These are phyloP conservation scores for Backusella parvicylindrica DNA, from an alignment of 192 early-diverging fungal species.

Conservation along the genomic window DNA sequence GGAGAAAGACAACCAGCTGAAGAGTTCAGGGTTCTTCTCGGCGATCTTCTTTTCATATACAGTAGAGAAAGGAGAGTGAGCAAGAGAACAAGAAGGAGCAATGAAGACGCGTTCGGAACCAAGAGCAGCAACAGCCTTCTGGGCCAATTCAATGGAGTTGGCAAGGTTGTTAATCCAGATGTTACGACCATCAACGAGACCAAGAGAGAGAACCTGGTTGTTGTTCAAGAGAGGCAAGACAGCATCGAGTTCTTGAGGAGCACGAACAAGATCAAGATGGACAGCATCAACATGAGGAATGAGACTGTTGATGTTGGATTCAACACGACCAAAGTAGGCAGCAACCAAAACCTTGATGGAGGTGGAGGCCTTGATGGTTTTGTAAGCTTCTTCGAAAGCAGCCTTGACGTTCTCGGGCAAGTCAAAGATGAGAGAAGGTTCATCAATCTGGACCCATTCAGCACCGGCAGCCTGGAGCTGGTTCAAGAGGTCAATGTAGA, in stretches of 20 bases:
- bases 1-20: slow-evolving; percentile 92
- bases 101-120: slow-evolving; percentile 78
- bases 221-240: slow-evolving; percentile 58
- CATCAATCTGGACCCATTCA: slow-evolving; percentile 84
- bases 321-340: slow-evolving; percentile 92
- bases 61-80: slow-evolving; percentile 91
- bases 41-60: slow-evolving; percentile 67
- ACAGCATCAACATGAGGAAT: slow-evolving; percentile 77
- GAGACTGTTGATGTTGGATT: slow-evolving; percentile 70
- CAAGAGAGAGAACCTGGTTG: slow-evolving; percentile 80
- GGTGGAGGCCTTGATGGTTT: slow-evolving; percentile 47
- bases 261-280: slow-evolving; percentile 91
- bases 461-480: slow-evolving; percentile 75
- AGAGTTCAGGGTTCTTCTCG: slow-evolving; percentile 71
- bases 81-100: slow-evolving; percentile 87
- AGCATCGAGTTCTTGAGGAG: slow-evolving; percentile 72
- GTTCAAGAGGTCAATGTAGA: slow-evolving; percentile 73
- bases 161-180: slow-evolving; percentile 93
- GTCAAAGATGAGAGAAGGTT: slow-evolving; percentile 75
- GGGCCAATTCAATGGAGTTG: slow-evolving; percentile 62
- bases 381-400: slow-evolving; percentile 64
- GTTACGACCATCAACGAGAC: slow-evolving; percentile 95
- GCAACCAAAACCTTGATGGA: slow-evolving; percentile 75
- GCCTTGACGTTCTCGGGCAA: slow-evolving; percentile 43
- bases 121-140: slow-evolving; percentile 62